These are phyloP conservation scores for Monilinia fructigena DNA, from an alignment of 2,329 filamentous ascomycete species.

Conservation along the genomic window DNA sequence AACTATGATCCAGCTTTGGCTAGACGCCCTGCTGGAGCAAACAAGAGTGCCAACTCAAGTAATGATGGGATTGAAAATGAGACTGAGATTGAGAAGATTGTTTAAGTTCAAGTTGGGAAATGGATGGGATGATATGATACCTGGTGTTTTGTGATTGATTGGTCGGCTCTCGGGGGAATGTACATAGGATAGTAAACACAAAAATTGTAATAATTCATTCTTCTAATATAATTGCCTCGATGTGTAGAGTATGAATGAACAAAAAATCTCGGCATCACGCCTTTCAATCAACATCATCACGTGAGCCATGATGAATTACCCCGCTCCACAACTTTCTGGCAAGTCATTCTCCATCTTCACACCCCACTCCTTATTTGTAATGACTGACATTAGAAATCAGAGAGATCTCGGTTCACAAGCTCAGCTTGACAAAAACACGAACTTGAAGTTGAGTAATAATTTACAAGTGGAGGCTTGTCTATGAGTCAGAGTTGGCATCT, in stretches of 20 bases:
- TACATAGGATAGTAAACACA: neutral
- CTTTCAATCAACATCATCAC: neutral
- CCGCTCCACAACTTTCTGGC: neutral
- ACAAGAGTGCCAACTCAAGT: conserved; percentile 8
- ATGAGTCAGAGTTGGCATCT: conserved; percentile 11
- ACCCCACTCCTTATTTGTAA: too few species aligned
- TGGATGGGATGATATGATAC: conserved; percentile 10
- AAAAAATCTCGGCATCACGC: neutral
- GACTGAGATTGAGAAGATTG: neutral
- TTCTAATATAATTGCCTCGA: neutral
- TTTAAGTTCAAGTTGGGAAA: neutral
- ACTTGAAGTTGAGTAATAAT: neutral
- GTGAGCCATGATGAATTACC: neutral
- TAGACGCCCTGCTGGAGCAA: neutral
- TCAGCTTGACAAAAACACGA: neutral
- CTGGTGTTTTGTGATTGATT: conserved; percentile 17
- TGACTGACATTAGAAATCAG: neutral
- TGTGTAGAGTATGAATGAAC: neutral
- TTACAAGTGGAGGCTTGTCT: neutral
- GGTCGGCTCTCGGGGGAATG: neutral
- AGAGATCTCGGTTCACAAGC: neutral
- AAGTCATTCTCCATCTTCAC: neutral
- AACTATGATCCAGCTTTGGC: conserved; percentile 21
- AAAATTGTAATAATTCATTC: neutral
- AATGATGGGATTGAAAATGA: conserved; percentile 1